Evolutionary conservation across 768 basidiomycete genomes (phyloP), one percentile per base, ranked within the genome.

Genomic region (Boletus rubescentipes): DNA sequence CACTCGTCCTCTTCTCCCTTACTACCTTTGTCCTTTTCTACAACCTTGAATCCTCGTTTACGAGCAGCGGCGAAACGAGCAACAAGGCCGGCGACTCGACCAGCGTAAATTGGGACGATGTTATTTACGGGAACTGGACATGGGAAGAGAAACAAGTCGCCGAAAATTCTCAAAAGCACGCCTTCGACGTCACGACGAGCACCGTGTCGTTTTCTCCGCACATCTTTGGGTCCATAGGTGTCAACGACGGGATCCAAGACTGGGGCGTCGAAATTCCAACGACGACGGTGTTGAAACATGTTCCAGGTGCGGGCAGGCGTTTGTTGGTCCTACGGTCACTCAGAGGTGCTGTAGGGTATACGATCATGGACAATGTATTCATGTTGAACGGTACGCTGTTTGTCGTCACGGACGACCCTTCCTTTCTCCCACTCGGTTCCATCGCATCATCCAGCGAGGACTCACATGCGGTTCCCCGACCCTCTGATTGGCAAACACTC

Each of bases 361-460:
- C 89, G 1, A 81, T 93, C 40, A 74, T 95, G 51, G 90, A 94
- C 62, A 87, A 91, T 55, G 77, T 91, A n/a, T 82, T 87, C 62
- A 70, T 89, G n/a, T 75, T 80, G 61, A 84, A 88, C 59, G 84
- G 85, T 10, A 83, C 83, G 3, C 79, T 91, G 55, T 91, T 84
- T 68, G 68, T 95, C 54, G 85, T 95, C 34, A 81, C 86, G 5
- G 85, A 93, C 65, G 75, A 84, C 54, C 77, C 78, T 6, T 67
- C 76, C 2, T 79, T 92, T 46, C 93, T 92, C 1, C 53, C 78
- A 2, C 65, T 85, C 31, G 67, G 67, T 5, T 69, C 75, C 1
- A 85, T 89, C 21, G 74, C 69, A 0, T 79, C 80, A 5, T 73
- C 77, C 5, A 46, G 59, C 14, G 54, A 61, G 10, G 60, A 73